A percentile compares a stretch with the other conserved stretches of the same genome.
These are phyloP conservation scores for Acacia crassicarpa DNA, from an alignment of 306 rosid species.

Conservation along the genomic window DNA sequence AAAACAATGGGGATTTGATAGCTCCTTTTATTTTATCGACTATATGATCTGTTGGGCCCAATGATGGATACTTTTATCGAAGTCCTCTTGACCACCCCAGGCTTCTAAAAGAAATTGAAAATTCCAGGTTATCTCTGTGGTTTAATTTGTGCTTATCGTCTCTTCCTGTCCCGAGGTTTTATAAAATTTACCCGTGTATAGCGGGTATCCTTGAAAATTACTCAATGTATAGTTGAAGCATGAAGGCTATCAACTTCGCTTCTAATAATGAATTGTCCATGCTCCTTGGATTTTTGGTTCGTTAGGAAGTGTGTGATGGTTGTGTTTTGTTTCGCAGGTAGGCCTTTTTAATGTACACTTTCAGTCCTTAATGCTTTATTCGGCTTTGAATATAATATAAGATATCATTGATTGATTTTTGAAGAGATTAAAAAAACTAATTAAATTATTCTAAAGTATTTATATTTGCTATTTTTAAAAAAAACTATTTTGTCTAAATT, in stretches of 20 bases:
- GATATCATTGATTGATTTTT: no score
- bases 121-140: neutral
- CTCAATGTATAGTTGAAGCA: neutral
- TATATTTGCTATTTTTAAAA: no score
- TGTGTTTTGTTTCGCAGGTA: neutral
- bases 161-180: neutral
- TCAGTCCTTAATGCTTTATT: no score
- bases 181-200: neutral
- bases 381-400: no score
- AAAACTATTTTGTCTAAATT: no score
- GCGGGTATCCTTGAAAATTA: neutral
- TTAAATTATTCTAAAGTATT: no score
- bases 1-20: constrained; percentile 20
- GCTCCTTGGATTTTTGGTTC: neutral
- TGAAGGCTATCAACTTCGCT: neutral
- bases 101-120: neutral
- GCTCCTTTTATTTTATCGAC: constrained; percentile 11
- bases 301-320: neutral
- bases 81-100: constrained; percentile 16
- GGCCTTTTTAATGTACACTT: neutral
- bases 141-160: neutral
- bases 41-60: constrained; percentile 5
- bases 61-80: constrained; percentile 20
- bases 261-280: neutral
- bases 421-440: no score